Conservation (phyloP, 768 basidiomycete species). For the Crepidotus variabilis region DNA sequence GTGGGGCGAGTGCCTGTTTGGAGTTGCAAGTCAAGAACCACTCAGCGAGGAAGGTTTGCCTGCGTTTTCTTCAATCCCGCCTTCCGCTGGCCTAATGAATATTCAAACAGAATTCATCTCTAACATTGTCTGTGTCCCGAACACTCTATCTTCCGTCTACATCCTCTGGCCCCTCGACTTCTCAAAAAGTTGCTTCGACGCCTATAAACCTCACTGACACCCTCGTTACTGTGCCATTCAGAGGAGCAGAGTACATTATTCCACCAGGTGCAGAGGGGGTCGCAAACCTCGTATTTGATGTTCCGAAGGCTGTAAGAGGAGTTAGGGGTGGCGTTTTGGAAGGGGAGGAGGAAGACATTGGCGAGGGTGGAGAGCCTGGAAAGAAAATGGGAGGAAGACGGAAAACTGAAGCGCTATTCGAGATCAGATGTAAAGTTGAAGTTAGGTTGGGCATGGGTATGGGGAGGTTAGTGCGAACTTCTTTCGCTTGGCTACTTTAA, state of each 20-base stretch:
- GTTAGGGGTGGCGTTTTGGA: slow-evolving; percentile 49
- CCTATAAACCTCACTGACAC: slow-evolving; percentile 62
- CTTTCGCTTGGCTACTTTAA: background rate
- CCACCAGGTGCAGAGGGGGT: slow-evolving; percentile 74
- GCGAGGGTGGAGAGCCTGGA: slow-evolving; percentile 62
- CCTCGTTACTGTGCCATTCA: slow-evolving; percentile 64
- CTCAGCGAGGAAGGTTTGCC: slow-evolving; percentile 66
- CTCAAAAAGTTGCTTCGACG: slow-evolving; percentile 25
- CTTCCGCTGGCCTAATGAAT: background rate
- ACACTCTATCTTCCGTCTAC: slow-evolving; percentile 53
- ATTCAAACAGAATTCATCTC: slow-evolving; percentile 55
- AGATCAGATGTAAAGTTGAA: slow-evolving; percentile 53
- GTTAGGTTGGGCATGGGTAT: slow-evolving; percentile 63
- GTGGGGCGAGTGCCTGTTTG: slow-evolving; percentile 68
- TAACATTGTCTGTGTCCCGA: slow-evolving; percentile 59
- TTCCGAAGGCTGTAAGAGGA: slow-evolving; percentile 63
- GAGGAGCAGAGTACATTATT: slow-evolving; percentile 71
- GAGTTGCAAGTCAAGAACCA: slow-evolving; percentile 83
- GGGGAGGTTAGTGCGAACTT: slow-evolving; percentile 45
- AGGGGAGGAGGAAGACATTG: slow-evolving; percentile 28
- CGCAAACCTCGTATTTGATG: slow-evolving; percentile 75
- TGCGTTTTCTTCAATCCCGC: background rate
- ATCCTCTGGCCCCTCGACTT: slow-evolving; percentile 19
- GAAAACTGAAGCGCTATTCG: slow-evolving; percentile 48
- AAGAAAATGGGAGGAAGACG: slow-evolving; percentile 48